phyloP scores from a whole-genome alignment of 345 rosid genomes.

The Iberis pinnata region DNA sequence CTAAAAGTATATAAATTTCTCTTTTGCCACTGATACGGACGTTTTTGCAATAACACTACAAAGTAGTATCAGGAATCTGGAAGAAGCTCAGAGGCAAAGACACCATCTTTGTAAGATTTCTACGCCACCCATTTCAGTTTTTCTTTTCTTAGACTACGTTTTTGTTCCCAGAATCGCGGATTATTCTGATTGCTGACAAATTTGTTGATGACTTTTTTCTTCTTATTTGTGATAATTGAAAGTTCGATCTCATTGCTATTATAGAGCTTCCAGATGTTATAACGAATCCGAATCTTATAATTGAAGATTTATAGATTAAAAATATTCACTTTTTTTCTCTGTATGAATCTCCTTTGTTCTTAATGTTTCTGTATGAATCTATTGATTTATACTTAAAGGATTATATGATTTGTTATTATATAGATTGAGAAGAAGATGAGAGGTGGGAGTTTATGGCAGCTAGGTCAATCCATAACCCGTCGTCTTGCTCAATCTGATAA shows the following conservation, averaged over 20 bases:
- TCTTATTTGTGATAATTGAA: not conserved
- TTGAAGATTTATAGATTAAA: not conserved
- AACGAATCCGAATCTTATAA: slow-evolving; percentile 10
- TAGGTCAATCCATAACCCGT: slow-evolving; percentile 82
- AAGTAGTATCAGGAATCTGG: slow-evolving; percentile 26
- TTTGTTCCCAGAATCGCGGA: not conserved
- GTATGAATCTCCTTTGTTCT: not conserved
- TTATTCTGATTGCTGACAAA: slow-evolving; percentile 3
- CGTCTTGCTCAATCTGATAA: slow-evolving; percentile 70
- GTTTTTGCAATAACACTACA: slow-evolving; percentile 20
- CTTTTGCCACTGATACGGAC: slow-evolving; percentile 23
- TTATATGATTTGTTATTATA: not conserved
- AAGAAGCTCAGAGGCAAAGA: slow-evolving; percentile 20
- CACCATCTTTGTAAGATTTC: slow-evolving; percentile 31
- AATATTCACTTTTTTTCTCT: slow-evolving; percentile 3
- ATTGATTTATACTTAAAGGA: not conserved
- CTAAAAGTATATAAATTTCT: slow-evolving; percentile 13
- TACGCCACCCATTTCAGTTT: not conserved
- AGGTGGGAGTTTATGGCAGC: slow-evolving; percentile 93
- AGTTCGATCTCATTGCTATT: slow-evolving; percentile 19
- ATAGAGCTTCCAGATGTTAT: too few relatives aligned
- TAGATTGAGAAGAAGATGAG: slow-evolving; percentile 52
- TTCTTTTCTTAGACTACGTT: not conserved
- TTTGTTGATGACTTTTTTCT: not conserved
- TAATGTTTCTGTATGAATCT: not conserved